Percentiles rank a stretch among this genome's conserved stretches.
phyloP scores from a whole-genome alignment of 2,329 filamentous ascomycete genomes.

The Phialemonium atrogriseum region DNA sequence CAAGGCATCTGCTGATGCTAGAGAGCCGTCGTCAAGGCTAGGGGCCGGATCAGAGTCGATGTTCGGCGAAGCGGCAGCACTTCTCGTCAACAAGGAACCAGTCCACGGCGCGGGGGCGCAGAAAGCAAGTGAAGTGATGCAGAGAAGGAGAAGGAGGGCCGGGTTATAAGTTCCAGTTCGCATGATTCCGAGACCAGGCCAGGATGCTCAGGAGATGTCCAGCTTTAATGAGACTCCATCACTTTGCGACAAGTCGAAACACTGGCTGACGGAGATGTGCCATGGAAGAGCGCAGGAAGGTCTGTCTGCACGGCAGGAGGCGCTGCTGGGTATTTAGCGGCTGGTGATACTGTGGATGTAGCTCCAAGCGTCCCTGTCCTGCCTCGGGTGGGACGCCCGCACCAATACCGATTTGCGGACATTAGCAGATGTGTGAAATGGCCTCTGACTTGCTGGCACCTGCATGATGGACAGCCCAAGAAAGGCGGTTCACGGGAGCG shows the following conservation, averaged over 20 bases:
- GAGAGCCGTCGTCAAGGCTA: constrained; percentile 50
- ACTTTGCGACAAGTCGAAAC: constrained; percentile 42
- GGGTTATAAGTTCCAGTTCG: constrained; percentile 21
- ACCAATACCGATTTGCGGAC: constrained; percentile 19
- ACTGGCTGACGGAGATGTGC: constrained; percentile 38
- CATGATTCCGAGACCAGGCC: constrained; percentile 29
- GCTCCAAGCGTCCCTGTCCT: constrained; percentile 24
- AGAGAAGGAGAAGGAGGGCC: constrained; percentile 18
- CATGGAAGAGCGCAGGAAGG: constrained; percentile 33
- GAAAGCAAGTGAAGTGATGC: constrained; percentile 17
- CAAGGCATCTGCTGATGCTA: constrained; percentile 48
- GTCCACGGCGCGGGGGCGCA: constrained; percentile 18
- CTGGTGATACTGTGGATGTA: constrained; percentile 34
- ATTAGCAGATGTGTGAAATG: constrained; percentile 30
- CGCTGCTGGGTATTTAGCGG: constrained; percentile 46
- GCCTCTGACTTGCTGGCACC: constrained; percentile 33
- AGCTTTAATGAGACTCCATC: constrained; percentile 20
- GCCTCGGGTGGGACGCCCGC: constrained; percentile 26
- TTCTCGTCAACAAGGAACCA: constrained; percentile 7
- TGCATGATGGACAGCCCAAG: constrained; percentile 29
- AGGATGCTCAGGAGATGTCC: constrained; percentile 14
- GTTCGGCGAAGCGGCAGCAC: constrained; percentile 26
- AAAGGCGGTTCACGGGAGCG: constrained; percentile 10
- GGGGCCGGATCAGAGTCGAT: constrained; percentile 51
- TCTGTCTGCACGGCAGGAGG: constrained; percentile 16